A percentile compares a stretch with the other conserved stretches of the same genome.
Evolutionary conservation across 2,329 filamentous ascomycete genomes (phyloP).

Genomic region (Xylaria sp.): DNA sequence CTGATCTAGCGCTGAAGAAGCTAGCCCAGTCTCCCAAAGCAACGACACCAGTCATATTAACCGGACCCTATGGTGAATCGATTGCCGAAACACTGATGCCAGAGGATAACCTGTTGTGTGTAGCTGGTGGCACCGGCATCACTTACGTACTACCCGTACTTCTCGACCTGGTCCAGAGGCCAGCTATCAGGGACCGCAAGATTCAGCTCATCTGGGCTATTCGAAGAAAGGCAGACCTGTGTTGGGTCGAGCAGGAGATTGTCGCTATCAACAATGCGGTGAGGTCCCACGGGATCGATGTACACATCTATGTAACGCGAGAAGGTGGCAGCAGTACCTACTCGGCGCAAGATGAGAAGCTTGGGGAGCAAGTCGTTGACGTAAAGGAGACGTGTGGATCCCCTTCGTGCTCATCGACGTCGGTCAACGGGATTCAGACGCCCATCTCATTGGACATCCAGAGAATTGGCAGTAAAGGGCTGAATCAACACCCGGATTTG

Average conservation of each 20-base stretch:
- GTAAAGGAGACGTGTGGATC: slow-evolving; percentile 25
- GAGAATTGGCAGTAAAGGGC: slow-evolving; percentile 38
- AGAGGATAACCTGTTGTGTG: slow-evolving; percentile 55
- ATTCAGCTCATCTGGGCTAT: slow-evolving; percentile 71
- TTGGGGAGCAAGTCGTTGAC: slow-evolving; percentile 20
- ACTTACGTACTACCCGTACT: slow-evolving; percentile 61
- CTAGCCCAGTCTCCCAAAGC: slow-evolving; percentile 1
- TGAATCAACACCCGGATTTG: slow-evolving; percentile 52
- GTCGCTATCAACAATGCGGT: slow-evolving; percentile 51
- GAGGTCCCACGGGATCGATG: slow-evolving; percentile 49
- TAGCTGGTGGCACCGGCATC: slow-evolving; percentile 64
- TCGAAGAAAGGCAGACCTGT: slow-evolving; percentile 57
- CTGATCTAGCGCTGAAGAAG: slow-evolving; percentile 14
- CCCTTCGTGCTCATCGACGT: slow-evolving; percentile 28
- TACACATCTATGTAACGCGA: slow-evolving; percentile 66
- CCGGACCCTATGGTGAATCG: slow-evolving; percentile 66
- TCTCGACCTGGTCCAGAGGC: slow-evolving; percentile 44
- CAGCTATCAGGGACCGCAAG: slow-evolving; percentile 45
- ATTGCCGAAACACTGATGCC: slow-evolving; percentile 50
- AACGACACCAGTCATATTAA: slow-evolving; percentile 64
- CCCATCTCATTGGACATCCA: slow-evolving; percentile 36
- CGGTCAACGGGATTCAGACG: slow-evolving; percentile 27
- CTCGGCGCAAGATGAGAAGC: slow-evolving; percentile 38
- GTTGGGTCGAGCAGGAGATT: slow-evolving; percentile 65
- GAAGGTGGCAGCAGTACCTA: slow-evolving; percentile 45